Evolutionary conservation across 768 basidiomycete genomes (phyloP).

Genomic region (Boletus rubroflammeus): DNA sequence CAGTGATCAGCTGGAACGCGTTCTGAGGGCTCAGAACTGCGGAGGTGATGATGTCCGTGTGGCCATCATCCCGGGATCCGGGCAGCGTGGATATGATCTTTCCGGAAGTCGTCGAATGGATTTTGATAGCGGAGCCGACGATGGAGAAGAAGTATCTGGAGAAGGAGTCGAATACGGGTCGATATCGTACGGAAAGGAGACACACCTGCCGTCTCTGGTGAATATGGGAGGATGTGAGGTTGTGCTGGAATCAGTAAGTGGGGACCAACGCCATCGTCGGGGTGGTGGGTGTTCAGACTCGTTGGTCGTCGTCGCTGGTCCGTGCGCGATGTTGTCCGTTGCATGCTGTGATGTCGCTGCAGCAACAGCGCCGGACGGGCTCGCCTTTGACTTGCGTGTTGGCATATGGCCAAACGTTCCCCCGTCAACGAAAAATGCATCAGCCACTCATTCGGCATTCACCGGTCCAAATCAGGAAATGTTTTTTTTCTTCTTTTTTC

Average conservation of each 20-base stretch:
- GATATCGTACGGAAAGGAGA: slow-evolving; percentile 10
- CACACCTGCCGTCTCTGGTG: slow-evolving; percentile 84
- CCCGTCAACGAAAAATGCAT: slow-evolving; percentile 19
- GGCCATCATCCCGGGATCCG: slow-evolving; percentile 40
- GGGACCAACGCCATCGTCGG: slow-evolving; percentile 55
- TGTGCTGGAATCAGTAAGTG: slow-evolving; percentile 64
- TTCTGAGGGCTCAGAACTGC: slow-evolving; percentile 81
- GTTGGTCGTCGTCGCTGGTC: slow-evolving; percentile 8
- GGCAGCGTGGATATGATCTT: slow-evolving; percentile 82
- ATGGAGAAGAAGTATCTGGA: slow-evolving; percentile 87
- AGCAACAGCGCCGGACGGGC: slow-evolving; percentile 35
- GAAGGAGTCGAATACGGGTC: slow-evolving; percentile 8
- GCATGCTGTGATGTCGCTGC: slow-evolving; percentile 12
- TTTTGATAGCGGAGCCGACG: slow-evolving; percentile 76
- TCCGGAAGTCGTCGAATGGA: slow-evolving; percentile 76
- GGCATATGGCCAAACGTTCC: slow-evolving; percentile 18
- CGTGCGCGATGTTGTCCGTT: slow-evolving; percentile 8
- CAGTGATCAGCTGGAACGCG: slow-evolving; percentile 84
- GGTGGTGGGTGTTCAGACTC: slow-evolving; percentile 2
- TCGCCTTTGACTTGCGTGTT: slow-evolving; percentile 50
- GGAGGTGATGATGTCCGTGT: slow-evolving; percentile 60
- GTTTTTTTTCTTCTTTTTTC: neutral
- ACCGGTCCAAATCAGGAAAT: slow-evolving; percentile 18
- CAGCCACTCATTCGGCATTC: slow-evolving; percentile 23
- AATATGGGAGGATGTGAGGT: slow-evolving; percentile 72